A percentile compares a stretch with the other conserved stretches of the same genome.
Conservation (phyloP, 148 eudicot species). For the Heliamphora exappendiculata region DNA sequence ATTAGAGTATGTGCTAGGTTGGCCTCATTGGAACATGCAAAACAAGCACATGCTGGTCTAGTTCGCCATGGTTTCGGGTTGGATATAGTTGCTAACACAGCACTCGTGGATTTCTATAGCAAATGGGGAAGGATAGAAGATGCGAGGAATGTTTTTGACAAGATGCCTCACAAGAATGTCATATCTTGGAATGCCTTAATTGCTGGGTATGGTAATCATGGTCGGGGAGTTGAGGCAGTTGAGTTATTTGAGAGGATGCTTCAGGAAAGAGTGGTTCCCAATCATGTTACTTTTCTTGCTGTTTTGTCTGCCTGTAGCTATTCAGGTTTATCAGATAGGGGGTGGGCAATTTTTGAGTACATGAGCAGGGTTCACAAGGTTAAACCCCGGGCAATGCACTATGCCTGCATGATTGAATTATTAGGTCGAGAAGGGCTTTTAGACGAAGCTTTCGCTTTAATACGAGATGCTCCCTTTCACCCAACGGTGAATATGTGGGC, state of each 20-base stretch:
- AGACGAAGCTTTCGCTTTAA: conserved; percentile 69
- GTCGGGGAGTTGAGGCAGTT: conserved; percentile 72
- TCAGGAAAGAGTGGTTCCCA: conserved; percentile 51
- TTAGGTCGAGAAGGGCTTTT: conserved; percentile 71
- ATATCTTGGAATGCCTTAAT: conserved; percentile 85
- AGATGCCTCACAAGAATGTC: conserved; percentile 56
- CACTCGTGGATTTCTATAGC: conserved; percentile 80
- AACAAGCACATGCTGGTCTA: conserved; percentile 77
- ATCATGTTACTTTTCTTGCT: conserved; percentile 84
- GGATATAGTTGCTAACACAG: conserved; percentile 71
- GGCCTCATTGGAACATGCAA: conserved; percentile 78
- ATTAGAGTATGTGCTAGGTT: conserved; percentile 65
- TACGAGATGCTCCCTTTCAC: conserved; percentile 58
- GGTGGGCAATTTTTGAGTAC: conserved; percentile 68
- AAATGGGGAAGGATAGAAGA: conserved; percentile 96
- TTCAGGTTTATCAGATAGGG: conserved; percentile 59
- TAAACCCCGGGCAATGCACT: conserved; percentile 89
- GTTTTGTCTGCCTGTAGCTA: conserved; percentile 82
- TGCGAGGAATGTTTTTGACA: conserved; percentile 65
- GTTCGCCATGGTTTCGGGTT: conserved; percentile 75
- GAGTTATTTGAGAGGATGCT: conserved; percentile 59
- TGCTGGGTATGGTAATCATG: conserved; percentile 78
- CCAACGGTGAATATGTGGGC: conserved; percentile 92
- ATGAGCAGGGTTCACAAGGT: conserved; percentile 49
- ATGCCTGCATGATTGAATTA: conserved; percentile 83